Evolutionary conservation across 495 filamentous ascomycete species (phyloP).

Genomic region (Lepraria neglecta): DNA sequence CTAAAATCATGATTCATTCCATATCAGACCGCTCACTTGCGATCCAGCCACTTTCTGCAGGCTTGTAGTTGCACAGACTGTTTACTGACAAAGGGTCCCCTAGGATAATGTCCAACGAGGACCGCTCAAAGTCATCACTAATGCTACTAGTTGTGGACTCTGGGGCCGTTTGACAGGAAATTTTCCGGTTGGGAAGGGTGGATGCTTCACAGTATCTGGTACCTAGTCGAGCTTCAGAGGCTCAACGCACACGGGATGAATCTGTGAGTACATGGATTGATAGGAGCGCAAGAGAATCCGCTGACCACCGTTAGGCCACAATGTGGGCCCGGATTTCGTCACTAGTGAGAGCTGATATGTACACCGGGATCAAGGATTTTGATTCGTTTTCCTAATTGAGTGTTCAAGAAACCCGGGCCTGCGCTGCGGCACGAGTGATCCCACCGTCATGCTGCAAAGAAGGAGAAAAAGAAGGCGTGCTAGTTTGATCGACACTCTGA

Average conservation of each 20-base stretch:
- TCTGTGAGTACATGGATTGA: slow-evolving; percentile 3
- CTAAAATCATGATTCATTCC: neutral
- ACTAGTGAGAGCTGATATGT: neutral
- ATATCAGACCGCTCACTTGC: slow-evolving; percentile 3
- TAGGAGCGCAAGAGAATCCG: slow-evolving; percentile 8
- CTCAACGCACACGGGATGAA: neutral
- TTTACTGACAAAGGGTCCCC: neutral
- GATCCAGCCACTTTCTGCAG: neutral
- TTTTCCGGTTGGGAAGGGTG: slow-evolving; percentile 8
- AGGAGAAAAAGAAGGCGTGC: neutral
- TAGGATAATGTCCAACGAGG: neutral
- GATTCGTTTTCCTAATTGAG: neutral
- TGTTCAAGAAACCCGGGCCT: slow-evolving; percentile 2
- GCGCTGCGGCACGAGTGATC: slow-evolving; percentile 13
- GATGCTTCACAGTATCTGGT: neutral
- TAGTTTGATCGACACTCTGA: slow-evolving; percentile 28
- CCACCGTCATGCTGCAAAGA: slow-evolving; percentile 7
- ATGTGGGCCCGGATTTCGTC: neutral
- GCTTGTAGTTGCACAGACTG: neutral
- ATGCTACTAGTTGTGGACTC: neutral
- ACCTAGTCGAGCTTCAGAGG: neutral
- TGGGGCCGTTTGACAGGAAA: slow-evolving; percentile 5
- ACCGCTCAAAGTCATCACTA: neutral
- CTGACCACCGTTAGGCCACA: neutral
- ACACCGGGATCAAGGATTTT: neutral